Evolutionary conservation across 1,284 basidiomycete species (phyloP), one percentile per base, ranked within the genome.

Genomic region (Boletus holoroseus): DNA sequence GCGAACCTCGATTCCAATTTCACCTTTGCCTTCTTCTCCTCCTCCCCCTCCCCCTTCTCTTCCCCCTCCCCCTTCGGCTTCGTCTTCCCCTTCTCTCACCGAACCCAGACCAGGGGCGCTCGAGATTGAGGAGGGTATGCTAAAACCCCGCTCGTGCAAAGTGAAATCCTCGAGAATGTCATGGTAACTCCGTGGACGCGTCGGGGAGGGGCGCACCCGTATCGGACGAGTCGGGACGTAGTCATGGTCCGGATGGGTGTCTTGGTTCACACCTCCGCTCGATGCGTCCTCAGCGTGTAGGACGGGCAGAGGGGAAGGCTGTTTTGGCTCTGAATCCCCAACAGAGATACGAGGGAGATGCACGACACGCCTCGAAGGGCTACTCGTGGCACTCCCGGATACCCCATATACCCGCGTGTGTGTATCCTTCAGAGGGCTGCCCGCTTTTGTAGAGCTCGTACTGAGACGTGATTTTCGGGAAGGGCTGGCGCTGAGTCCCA

Each of bases 121-220:
- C 47, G 66, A 68, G 26, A 69, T 54, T 6, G 67, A 69, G 20
- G 66, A 69, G 5, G 66, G 66, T 31, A 69, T 53, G 16, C 63
- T 69, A 2, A 61, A 36, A 13, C 60, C 63, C 9, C 68, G 58
- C 16, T 67, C 62, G 38, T 62, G 68, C 32, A 75, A 68, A 47
- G 75, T 73, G 58, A 85, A 85, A 57, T 82, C 82, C 52, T 82
- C 81, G 38, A 83, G 64, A 48, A 85, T 78, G 59, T 85, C 79
- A 52, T 80, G 71, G 61, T 80, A 84, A 57, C 83, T 85, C 59
- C 76, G 68, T 7, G 82, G 77, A 5, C 81, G 73, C 27, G 75
- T 65, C 3, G 75, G 36, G 43, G 63, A 68, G 15, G 68, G 44
- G 9, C 74, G 63, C 16, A 73, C 59, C 15, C 75, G 72, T n/a